These are phyloP conservation scores for Candida sp. DNA, from an alignment of 1,139 yeast species.

Conservation along the genomic window DNA sequence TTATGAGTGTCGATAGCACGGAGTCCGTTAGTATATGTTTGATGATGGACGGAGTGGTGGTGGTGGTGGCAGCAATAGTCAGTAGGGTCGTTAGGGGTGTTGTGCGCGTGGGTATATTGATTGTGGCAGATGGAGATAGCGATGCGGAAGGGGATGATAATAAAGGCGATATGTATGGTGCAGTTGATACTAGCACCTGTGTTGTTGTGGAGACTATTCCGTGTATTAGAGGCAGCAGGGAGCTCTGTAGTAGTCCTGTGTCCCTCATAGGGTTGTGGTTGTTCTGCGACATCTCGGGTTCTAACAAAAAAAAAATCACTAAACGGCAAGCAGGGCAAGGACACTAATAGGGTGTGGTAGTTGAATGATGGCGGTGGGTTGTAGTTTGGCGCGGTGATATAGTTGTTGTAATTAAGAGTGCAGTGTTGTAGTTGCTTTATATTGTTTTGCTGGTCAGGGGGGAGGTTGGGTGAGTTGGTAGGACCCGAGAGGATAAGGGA, in stretches of 20 bases:
- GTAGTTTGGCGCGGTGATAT: too few species aligned
- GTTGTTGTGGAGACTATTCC: neutral
- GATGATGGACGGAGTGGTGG: slow-evolving; percentile 1
- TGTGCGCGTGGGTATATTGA: slow-evolving; percentile 1
- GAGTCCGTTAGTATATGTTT: neutral
- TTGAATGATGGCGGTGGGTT: neutral
- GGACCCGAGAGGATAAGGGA: too few species aligned
- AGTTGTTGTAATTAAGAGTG: too few species aligned
- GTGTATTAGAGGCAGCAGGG: neutral
- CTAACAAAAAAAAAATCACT: neutral
- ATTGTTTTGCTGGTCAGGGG: neutral
- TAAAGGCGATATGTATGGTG: neutral
- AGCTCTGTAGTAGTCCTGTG: neutral
- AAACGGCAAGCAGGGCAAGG: too few species aligned
- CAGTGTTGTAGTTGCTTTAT: neutral
- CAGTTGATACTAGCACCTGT: neutral
- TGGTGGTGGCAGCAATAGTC: neutral
- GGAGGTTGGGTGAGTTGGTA: too few species aligned
- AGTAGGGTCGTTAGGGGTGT: neutral
- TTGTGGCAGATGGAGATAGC: neutral
- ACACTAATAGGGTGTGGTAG: neutral
- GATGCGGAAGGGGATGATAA: neutral
- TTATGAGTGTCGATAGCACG: neutral
- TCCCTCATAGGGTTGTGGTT: neutral
- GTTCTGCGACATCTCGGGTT: neutral